Conservation (phyloP, 2,329 filamentous ascomycete species). For the Zasmidium angulare region DNA sequence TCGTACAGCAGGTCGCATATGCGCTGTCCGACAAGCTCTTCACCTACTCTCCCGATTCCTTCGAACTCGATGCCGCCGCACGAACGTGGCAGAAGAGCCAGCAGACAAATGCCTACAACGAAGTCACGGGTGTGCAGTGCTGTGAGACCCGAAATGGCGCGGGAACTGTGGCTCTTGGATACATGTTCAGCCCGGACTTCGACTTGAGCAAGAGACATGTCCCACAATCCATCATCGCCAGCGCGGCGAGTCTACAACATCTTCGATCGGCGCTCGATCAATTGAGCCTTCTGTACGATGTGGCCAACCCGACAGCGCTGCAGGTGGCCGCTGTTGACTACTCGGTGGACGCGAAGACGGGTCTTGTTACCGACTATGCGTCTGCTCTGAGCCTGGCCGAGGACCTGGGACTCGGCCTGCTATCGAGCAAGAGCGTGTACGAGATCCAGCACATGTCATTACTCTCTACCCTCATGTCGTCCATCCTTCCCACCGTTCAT, state of each 20-base stretch:
- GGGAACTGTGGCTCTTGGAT: conserved; percentile 87
- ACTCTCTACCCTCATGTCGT: conserved; percentile 79
- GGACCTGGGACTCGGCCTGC: conserved; percentile 82
- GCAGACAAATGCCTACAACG: conserved; percentile 79
- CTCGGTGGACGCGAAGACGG: conserved; percentile 58
- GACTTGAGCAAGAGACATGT: conserved; percentile 87
- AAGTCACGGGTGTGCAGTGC: conserved; percentile 72
- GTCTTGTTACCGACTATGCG: conserved; percentile 84
- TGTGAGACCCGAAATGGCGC: conserved; percentile 88
- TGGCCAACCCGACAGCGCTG: conserved; percentile 88
- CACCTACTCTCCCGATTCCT: conserved; percentile 90
- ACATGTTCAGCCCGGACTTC: conserved; percentile 97
- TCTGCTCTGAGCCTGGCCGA: conserved; percentile 78
- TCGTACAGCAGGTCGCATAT: conserved; percentile 96
- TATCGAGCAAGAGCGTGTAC: conserved; percentile 81
- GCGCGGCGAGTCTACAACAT: conserved; percentile 76
- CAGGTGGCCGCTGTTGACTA: conserved; percentile 94
- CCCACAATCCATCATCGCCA: conserved; percentile 86
- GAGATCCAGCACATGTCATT: conserved; percentile 95
- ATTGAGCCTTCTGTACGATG: conserved; percentile 83
- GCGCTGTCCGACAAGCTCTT: conserved; percentile 95
- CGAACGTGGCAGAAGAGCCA: conserved; percentile 70
- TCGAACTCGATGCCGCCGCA: conserved; percentile 82
- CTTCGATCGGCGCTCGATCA: conserved; percentile 86
- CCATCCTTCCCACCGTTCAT: conserved; percentile 77